Evolutionary conservation across 2,329 filamentous ascomycete genomes (phyloP), one percentile per base, ranked within the genome.

Genomic region (Sporothrix dimorphospora): DNA sequence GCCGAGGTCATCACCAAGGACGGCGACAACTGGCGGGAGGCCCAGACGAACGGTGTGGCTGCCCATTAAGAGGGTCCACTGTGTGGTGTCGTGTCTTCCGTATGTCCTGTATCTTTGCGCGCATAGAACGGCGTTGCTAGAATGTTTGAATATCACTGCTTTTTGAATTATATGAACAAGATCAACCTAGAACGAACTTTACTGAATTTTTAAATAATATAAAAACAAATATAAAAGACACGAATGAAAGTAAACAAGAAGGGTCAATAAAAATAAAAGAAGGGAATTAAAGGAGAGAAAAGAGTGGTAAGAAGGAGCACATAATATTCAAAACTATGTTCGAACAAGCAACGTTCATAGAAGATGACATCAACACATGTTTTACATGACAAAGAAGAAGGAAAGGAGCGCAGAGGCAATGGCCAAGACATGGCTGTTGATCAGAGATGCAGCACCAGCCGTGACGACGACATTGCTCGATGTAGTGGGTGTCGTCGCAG

Each of bases 1-100:
- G 76, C 76, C 2, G 75, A 77, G 67, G 61, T 74, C 12, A 27
- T 75, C 27, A 45, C 42, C 5, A 71, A 71, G 53, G 71, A 72
- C 14, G 72, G 72, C 19, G 69, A 69, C 9, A 74, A 76, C 57
- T 74, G 72, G 73, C 67, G 67, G 7, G 51, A 69, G 49, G 51
- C 21, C 42, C 12, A 11, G 16, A 67, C 63, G 2, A 67, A 19
- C 38, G 59, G 59, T 16, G 59, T 65, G n/a, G 59, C 38, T 24
- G 59, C 59, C 5, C 59, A 65, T 38, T 65, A 27, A 27, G n/a
- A 8, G 30, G 19, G 27, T 1, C 9, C 14, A 16, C 51, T 59
- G 30, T 12, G 8, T 12, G 55, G 30, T 12, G 7, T 5, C 45
- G 59, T 63, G 34, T n/a, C n/a, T n/a, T n/a, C n/a, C n/a, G n/a